Base-by-base conservation (phyloP, 1,284 basidiomycete species). In the Golubevia pallescens region DNA sequence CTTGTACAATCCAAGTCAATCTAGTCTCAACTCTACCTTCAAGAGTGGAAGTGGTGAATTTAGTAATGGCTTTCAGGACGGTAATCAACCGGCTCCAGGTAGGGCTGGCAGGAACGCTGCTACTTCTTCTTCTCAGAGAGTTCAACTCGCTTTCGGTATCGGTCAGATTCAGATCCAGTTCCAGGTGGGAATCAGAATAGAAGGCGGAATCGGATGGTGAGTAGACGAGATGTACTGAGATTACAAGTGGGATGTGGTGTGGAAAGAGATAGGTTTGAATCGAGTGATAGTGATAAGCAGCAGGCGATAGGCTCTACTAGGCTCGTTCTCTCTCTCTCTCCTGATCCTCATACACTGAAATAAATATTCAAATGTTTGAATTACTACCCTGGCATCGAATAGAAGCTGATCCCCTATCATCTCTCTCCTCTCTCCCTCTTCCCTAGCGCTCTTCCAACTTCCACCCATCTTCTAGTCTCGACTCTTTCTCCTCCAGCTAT, bases 391-490 rank as follows among this genome's bases (percentile, higher is more conserved):
- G n/a, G n/a, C n/a, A n/a, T n/a, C n/a, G n/a, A n/a, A n/a, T n/a
- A n/a, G n/a, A n/a, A n/a, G n/a, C n/a, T n/a, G n/a, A n/a, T 56
- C 60, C 14, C 32, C 23, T 16, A 13, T 2, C 48, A 61, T 23
- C 6, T 61, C 59, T 3, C 42, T 14, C n/a, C 34, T n/a, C 5
- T 1, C 32, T 6, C 48, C 14, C 28, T 23, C 3, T 62, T 16
- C 16, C 16, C 16, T 19, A 61, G 58, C 16, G 66, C 77, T 13
- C 62, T 71, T 1, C 61, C 72, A 3, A 69, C 66, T 21, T 72
- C 76, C 6, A 68, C 73, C 1, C 68, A 82, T 48, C 61, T 85
- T 62, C 67, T 85, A 23, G 74, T 85, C 58, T 72, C 74, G 55
- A 82, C 81, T 13, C 62, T 62, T 0, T 61, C 64, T 6, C 82